Base-by-base conservation (phyloP, 768 basidiomycete genomes). In the Auriculariales sp. region DNA sequence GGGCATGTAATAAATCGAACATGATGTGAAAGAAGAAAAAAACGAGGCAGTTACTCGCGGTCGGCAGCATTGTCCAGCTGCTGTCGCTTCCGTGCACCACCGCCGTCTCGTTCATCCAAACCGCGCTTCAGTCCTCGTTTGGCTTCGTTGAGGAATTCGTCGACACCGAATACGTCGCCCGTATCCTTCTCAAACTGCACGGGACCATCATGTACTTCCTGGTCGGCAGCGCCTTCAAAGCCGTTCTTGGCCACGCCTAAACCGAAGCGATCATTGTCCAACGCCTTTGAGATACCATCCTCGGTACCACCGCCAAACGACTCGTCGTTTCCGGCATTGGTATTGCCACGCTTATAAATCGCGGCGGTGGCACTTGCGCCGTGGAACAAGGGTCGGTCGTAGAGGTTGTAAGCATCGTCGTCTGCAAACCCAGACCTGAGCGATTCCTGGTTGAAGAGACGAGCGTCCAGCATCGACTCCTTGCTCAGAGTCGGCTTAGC, bases 181-280 rank as follows among this genome's bases (percentile, higher is more conserved):
- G 84, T 80, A 59, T 99, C 94, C 70, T 97, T 95, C 71, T 99
- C 95, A 60, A 99, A 99, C 60, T 97, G 91, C 34, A 99, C 95
- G 22, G 95, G 95, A 1, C 95, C 95, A 58, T 90, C 87, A 50
- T 81, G 69, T 25, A 83, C 72, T 61, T 92, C 91, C 61, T 86
- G 85, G 17, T 85, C 83, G 33, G 71, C 72, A 12, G 93, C 87
- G 45, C 94, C 94, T 62, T 94, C 90, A 60, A 98, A 97, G 22
- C 93, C 92, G 56, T 86, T 71, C 51, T 72, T 72, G 3, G 85
- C 81, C 54, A 80, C 79, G 15, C 94, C 95, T 19, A 99, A 70
- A 24, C 80, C 82, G 63, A 98, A 99, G 49, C 95, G 78, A 62
- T 99, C 95, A 57, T 94, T 95, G 57, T 81, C 81, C 62, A 99